Base-by-base conservation (phyloP, 1,139 yeast genomes). In the Yamadazyma diddensiae region DNA sequence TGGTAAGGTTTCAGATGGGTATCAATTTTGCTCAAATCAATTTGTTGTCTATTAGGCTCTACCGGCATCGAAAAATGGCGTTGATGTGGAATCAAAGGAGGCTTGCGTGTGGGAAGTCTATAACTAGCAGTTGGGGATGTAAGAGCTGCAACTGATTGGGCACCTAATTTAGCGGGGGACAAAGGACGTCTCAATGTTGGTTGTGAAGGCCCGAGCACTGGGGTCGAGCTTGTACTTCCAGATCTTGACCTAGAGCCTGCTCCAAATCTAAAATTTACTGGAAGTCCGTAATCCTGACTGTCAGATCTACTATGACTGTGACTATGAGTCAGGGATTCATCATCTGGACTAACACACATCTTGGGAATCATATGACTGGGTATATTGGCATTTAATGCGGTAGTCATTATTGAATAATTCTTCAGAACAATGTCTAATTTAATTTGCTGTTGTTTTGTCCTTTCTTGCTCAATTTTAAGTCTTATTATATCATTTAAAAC, bases 361-460 rank as follows among this genome's bases (percentile, higher is more conserved):
- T 66, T 47, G 0, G 95, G 85, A n/a, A 90, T 79, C 44, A 80
- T 53, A 35, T 70, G 58, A 1, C 79, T 66, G 0, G 96, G 95
- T 2, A 90, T 63, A 24, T 82, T 81, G 9, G 81, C 75, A 25
- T 67, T 63, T 6, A 75, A 51, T 0, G 95, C 94, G 15, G 70
- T 62, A 38, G 77, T 76, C 31, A 88, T 49, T 16, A 88, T 65
- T 36, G 78, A 79, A 26, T 82, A 59, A 23, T 83, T 75, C 37
- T 74, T 70, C 35, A 73, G 71, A 20, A 82, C 68, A 24, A 72
- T 62, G 51, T 88, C 95, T 22, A 82, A 62, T 36, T 73, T 73
- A 53, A 83, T 81, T 47, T 69, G 82, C 45, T 84, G 94, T 54
- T 88, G 97, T 45, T 82, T 82, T 1, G 97, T 84, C 25, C 74